Evolutionary conservation across 768 basidiomycete species (phyloP).

Genomic region (Mycena filopes): DNA sequence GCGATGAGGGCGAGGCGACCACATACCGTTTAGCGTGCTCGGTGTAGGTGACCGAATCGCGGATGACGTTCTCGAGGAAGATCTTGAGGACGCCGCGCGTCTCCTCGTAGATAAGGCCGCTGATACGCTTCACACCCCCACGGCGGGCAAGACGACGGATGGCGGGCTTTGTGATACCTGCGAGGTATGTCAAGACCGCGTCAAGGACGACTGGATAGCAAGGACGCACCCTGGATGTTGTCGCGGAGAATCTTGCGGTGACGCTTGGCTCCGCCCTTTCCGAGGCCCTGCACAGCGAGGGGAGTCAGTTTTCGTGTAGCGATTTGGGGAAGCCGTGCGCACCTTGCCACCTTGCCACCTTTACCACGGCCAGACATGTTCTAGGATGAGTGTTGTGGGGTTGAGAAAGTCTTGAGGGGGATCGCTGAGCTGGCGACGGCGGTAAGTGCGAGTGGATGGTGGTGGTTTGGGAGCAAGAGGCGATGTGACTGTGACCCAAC

Average conservation of each 20-base stretch:
- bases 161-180: constrained; percentile 9
- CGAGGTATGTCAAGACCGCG: constrained; percentile 44
- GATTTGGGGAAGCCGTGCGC: background rate
- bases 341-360: constrained; percentile 4
- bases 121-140: constrained; percentile 6
- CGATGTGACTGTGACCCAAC: constrained; percentile 10
- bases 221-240: constrained; percentile 64
- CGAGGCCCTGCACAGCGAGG: too few relatives aligned
- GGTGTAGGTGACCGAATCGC: constrained; percentile 5
- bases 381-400: background rate
- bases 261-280: too few relatives aligned
- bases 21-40: constrained; percentile 38
- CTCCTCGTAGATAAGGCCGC: constrained; percentile 6
- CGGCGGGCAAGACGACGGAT: constrained; percentile 9
- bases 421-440: constrained; percentile 5
- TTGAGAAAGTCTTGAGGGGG: constrained; percentile 3
- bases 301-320: background rate
- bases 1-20: constrained; percentile 87
- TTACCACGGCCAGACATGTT: constrained; percentile 14
- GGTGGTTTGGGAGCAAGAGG: constrained; percentile 9
- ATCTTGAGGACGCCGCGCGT: constrained; percentile 8
- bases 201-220: background rate
- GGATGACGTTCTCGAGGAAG: constrained; percentile 12
- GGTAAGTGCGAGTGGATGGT: background rate
- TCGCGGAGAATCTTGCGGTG: too few relatives aligned